A percentile compares a stretch with the other conserved stretches of the same genome.
Evolutionary conservation across 768 basidiomycete species (phyloP).

Genomic region (Termitomyces sp.): DNA sequence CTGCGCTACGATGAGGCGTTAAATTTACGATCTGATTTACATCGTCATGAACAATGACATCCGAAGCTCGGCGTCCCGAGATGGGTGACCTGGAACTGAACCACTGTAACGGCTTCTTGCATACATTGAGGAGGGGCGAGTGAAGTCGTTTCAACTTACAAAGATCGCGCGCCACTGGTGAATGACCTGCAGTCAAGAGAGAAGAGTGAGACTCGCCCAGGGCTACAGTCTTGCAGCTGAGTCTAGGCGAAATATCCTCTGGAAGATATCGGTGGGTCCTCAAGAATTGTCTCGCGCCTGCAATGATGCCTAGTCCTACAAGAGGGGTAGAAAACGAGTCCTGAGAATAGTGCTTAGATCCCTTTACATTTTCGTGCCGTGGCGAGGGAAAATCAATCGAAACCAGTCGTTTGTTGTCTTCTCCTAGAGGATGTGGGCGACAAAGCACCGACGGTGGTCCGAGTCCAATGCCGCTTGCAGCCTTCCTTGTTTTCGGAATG

Average conservation of each 20-base stretch:
- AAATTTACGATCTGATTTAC: neutral
- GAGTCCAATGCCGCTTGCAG: constrained; percentile 9
- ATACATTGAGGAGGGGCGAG: neutral
- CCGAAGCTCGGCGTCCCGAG: neutral
- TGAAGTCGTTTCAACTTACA: neutral
- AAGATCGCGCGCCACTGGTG: neutral
- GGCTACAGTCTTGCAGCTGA: neutral
- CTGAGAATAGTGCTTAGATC: neutral
- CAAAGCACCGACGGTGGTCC: constrained; percentile 5
- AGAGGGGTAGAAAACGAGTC: neutral
- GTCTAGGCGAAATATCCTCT: constrained; percentile 10
- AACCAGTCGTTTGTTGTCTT: neutral
- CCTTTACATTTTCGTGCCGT: neutral
- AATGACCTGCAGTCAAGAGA: neutral
- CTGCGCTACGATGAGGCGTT: neutral
- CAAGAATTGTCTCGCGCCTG: constrained; percentile 5
- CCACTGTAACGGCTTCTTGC: constrained; percentile 5
- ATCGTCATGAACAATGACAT: neutral
- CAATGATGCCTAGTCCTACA: neutral
- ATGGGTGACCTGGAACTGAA: neutral
- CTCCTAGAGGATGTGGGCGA: neutral
- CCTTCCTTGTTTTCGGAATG: neutral
- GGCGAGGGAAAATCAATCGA: neutral
- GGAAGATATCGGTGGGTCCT: constrained; percentile 4
- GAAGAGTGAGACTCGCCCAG: neutral